A percentile compares a stretch with the other conserved stretches of the same genome.
phyloP scores from a whole-genome alignment of 2,329 filamentous ascomycete genomes.

The Iodosphaeria phyllophila region DNA sequence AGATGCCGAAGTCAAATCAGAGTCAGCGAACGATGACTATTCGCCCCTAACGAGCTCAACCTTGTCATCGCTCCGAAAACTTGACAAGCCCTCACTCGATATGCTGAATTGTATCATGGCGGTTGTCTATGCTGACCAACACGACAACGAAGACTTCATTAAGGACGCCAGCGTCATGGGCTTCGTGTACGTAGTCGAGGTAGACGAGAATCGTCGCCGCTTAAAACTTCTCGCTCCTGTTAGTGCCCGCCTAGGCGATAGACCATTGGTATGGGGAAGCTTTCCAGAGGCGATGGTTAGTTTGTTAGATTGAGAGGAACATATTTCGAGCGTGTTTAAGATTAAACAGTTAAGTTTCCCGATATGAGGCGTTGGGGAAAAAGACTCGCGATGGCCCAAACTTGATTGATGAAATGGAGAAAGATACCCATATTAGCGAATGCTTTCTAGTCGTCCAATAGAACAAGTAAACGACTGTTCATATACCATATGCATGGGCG shows the following conservation, averaged over 20 bases:
- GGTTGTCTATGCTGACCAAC: conserved; percentile 58
- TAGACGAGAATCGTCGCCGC: conserved; percentile 68
- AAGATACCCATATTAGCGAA: too few species aligned
- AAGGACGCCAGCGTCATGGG: conserved; percentile 74
- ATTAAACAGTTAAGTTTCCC: too few species aligned
- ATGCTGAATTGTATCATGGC: conserved; percentile 73
- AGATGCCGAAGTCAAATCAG: conserved; percentile 5
- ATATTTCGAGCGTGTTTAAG: not conserved
- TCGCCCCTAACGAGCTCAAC: too few species aligned
- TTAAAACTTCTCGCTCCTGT: conserved; percentile 71
- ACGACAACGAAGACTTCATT: conserved; percentile 52
- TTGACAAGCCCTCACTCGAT: conserved; percentile 41
- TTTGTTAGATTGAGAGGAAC: conserved; percentile 17
- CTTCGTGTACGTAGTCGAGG: conserved; percentile 81
- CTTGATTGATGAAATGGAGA: too few species aligned
- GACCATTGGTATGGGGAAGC: conserved; percentile 64
- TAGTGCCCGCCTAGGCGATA: conserved; percentile 59
- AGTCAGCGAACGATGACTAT: too few species aligned
- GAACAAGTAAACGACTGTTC: too few species aligned
- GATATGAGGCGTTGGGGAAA: too few species aligned
- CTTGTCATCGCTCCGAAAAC: too few species aligned
- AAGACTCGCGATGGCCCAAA: too few species aligned
- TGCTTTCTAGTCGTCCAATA: too few species aligned
- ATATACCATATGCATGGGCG: too few species aligned
- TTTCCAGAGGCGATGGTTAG: conserved; percentile 80